Conservation (phyloP, 2,329 filamentous ascomycete species). For the Blastomyces silverae region DNA sequence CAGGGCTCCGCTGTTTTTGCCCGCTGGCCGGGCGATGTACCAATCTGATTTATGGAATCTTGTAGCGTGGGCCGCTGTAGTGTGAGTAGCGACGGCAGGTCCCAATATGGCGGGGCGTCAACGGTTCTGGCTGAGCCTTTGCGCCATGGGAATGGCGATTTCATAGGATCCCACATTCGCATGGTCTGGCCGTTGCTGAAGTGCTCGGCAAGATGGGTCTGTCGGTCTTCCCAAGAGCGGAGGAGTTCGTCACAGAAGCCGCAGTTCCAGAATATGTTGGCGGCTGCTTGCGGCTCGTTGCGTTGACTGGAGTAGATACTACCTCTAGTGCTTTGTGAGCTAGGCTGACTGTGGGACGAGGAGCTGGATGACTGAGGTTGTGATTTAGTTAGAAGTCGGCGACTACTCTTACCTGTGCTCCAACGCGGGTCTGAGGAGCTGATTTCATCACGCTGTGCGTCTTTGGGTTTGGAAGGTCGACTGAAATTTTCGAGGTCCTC, state of each 20-base stretch:
- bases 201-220: constrained; percentile 14
- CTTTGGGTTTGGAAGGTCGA: neutral
- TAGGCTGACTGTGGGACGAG: neutral
- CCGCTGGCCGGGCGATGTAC: neutral
- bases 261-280: constrained; percentile 16
- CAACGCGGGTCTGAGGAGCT: neutral
- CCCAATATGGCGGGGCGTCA: neutral
- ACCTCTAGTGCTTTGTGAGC: neutral
- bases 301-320: neutral
- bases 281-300: neutral
- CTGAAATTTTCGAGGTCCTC: constrained; percentile 4
- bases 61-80: constrained; percentile 5
- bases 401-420: constrained; percentile 1
- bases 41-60: constrained; percentile 10
- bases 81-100: neutral
- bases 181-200: constrained; percentile 11
- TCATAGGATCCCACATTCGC: constrained; percentile 12
- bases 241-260: constrained; percentile 16
- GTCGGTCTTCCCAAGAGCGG: constrained; percentile 15
- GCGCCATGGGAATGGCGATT: constrained; percentile 10
- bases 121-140: neutral
- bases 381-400: neutral
- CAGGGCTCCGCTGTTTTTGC: neutral
- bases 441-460: neutral
- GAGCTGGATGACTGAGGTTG: neutral